These are phyloP conservation scores for Pythium insidiosum DNA, from an alignment of 352 stramenopile species.

Conservation along the genomic window DNA sequence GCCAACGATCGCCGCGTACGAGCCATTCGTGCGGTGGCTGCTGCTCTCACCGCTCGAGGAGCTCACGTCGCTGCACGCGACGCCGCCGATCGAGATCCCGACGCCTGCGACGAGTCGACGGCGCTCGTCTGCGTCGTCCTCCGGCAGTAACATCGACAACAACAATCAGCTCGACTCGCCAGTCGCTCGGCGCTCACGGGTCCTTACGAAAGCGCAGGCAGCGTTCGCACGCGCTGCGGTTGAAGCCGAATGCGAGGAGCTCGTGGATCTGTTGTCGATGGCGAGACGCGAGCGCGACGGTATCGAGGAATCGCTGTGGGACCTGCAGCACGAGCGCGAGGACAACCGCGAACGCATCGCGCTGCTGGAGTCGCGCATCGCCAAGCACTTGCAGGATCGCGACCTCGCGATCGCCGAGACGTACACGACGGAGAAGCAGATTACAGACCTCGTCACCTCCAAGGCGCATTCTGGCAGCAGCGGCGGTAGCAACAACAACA, in stretches of 20 bases:
- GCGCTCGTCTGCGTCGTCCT: no score
- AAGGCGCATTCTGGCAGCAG: no score
- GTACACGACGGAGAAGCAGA: constrained; percentile 62
- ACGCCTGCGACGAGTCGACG: no score
- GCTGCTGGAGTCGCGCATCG: constrained; percentile 59
- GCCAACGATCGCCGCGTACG: constrained; percentile 23
- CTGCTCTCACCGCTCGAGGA: constrained; percentile 35
- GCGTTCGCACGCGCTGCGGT: constrained; percentile 26
- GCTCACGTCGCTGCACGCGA: constrained; percentile 23
- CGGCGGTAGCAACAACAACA: no score
- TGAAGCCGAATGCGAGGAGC: constrained; percentile 38
- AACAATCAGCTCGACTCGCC: no score
- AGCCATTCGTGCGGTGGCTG: constrained; percentile 57
- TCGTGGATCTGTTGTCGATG: constrained; percentile 38
- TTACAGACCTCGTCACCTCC: constrained; percentile 47
- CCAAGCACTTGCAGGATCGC: constrained; percentile 65
- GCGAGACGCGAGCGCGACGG: constrained; percentile 30
- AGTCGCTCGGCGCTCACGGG: no score
- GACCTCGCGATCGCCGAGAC: constrained; percentile 63
- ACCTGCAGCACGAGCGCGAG: constrained; percentile 32
- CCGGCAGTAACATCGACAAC: no score
- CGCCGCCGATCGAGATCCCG: constrained; percentile 14
- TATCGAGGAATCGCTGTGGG: constrained; percentile 31
- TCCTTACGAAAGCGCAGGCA: constrained; percentile 4
- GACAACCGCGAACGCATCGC: constrained; percentile 38